Evolutionary conservation across 495 filamentous ascomycete species (phyloP), one percentile per base, ranked within the genome.

Genomic region (Talaromyces thailandensis): DNA sequence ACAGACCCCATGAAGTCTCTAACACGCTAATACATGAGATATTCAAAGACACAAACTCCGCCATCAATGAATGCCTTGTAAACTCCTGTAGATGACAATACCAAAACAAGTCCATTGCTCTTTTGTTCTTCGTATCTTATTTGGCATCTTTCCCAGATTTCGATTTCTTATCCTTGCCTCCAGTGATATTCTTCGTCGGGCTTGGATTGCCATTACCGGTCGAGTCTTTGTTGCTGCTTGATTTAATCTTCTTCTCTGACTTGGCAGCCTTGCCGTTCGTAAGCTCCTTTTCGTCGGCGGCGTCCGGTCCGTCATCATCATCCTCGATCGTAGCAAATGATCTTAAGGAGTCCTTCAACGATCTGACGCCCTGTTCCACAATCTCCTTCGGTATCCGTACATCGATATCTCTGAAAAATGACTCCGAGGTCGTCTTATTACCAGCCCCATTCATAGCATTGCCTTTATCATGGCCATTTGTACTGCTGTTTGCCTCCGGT

Each of bases 251-350:
- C 35, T 64, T 63, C 61, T 64, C 63, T 16, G 61, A 60, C 9
- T 61, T 61, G 2, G 16, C 1, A 51, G 43, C 21, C 16, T 52
- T 61, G 53, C 45, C 60, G 4, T 48, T 52, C 24, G 21, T 21
- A n/a, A 48, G 24, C 26, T 63, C 57, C 81, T 69, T 68, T 84
- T 16, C 60, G 21, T 55, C 50, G n/a, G 16, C 18, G 14, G n/a
- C 23, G 2, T 32, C 40, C 14, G 29, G 25, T 21, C 29, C 58
- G 28, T 73, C 75, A n/a, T 61, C 69, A 60, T 81, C 76, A 28
- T 76, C 79, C 35, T 80, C 75, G 37, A 82, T 66, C 9, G 79
- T 72, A 28, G 79, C 75, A 62, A 82, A 75, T 59, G 81, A 79
- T 32, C 79, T 70, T 56, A 82, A 60, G 3, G 79, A 74, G 16